Conservation (phyloP, 257 asterid genomes). For the Lithospermum erythrorhizon region DNA sequence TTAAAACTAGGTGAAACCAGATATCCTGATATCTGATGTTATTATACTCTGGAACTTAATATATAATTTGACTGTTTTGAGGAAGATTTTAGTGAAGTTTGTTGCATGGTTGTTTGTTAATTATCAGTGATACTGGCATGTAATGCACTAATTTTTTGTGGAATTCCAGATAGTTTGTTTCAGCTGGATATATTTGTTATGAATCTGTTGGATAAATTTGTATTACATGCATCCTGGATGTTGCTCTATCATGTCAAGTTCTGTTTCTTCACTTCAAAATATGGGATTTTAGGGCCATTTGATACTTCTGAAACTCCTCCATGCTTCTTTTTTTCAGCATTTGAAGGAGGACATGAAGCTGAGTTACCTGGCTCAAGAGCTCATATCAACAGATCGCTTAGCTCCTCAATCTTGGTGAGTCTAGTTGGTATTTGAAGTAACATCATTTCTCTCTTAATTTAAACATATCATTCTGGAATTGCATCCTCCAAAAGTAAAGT, state of each 20-base stretch:
- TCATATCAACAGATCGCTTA: slow-evolving; percentile 85
- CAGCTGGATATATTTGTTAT: neutral
- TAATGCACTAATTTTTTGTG: neutral
- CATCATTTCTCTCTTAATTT: neutral
- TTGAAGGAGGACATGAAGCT: slow-evolving; percentile 97
- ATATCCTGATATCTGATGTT: too few species aligned
- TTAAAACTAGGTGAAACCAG: neutral
- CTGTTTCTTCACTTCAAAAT: neutral
- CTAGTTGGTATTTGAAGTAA: neutral
- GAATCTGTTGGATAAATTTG: neutral
- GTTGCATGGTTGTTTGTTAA: neutral
- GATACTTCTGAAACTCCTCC: slow-evolving; percentile 14
- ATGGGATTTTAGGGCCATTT: neutral
- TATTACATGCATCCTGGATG: neutral
- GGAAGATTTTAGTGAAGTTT: neutral
- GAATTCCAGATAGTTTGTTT: neutral
- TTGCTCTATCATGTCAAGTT: neutral
- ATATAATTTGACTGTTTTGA: neutral
- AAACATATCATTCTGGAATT: neutral
- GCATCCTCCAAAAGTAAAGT: neutral
- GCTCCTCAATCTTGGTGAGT: slow-evolving; percentile 93
- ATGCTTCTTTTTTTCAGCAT: slow-evolving; percentile 44
- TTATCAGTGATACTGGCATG: neutral
- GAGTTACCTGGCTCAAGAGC: slow-evolving; percentile 97
- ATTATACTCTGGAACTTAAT: too few species aligned